phyloP scores from a whole-genome alignment of 306 rosid genomes.

The Castanopsis chinensis region DNA sequence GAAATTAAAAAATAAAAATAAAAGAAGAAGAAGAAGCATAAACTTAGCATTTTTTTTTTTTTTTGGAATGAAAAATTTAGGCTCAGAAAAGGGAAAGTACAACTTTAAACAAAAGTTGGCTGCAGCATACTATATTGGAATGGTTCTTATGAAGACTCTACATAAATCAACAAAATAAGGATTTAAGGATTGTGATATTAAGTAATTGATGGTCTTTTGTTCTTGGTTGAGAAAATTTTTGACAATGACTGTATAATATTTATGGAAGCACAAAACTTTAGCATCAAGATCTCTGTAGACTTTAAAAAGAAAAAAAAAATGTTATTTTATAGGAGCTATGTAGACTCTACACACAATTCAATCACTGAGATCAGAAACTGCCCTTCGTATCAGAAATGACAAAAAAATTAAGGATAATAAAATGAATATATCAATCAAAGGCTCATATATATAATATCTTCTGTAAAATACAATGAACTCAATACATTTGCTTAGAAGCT shows the following conservation, averaged over 20 bases:
- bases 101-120: background rate
- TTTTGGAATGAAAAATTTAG: background rate
- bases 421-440: background rate
- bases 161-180: background rate
- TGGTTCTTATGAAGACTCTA: background rate
- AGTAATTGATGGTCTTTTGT: too few species aligned
- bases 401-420: background rate
- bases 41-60: background rate
- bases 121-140: background rate
- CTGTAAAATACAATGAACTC: background rate
- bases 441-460: background rate
- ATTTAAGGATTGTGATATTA: background rate
- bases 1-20: background rate
- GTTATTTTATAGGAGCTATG: too few species aligned
- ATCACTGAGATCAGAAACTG: background rate
- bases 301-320: too few species aligned
- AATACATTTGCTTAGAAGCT: background rate
- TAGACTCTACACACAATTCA: too few species aligned
- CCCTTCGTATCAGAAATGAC: background rate
- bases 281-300: too few species aligned
- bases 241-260: too few species aligned
- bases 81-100: background rate
- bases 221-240: too few species aligned
- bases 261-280: too few species aligned
- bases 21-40: background rate